Percentiles rank a stretch among this genome's conserved stretches.
Conservation (phyloP, 306 rosid species). For the Vigna reflexopilosa region DNA sequence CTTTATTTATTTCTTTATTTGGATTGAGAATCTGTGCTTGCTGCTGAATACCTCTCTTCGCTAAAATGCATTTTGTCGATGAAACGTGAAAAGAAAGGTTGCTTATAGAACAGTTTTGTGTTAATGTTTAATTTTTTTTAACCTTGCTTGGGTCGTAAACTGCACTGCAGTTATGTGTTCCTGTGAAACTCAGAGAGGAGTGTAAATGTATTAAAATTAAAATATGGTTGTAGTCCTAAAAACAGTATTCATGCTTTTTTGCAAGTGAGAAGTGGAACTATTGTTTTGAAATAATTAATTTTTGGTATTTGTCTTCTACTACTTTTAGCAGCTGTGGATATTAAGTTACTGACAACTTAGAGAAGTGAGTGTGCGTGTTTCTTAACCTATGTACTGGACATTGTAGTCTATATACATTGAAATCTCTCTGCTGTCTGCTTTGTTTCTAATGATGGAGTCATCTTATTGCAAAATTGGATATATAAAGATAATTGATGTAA, state of each 20-base stretch:
- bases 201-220: neutral
- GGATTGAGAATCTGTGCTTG: constrained; percentile 7
- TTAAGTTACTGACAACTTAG: constrained; percentile 2
- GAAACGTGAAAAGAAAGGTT: constrained; percentile 32
- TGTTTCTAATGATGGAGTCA: neutral
- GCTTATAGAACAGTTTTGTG: neutral
- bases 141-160: constrained; percentile 12
- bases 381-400: constrained; percentile 4
- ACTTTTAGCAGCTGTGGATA: neutral
- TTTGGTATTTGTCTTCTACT: constrained; percentile 20
- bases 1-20: neutral
- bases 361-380: neutral
- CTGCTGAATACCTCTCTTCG: constrained; percentile 9
- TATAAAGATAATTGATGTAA: neutral
- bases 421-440: neutral
- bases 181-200: neutral
- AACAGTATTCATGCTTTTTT: constrained; percentile 6
- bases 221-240: neutral
- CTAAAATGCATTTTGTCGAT: neutral
- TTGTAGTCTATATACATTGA: constrained; percentile 8
- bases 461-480: constrained; percentile 6
- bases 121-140: constrained; percentile 10
- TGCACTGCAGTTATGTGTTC: constrained; percentile 25
- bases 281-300: constrained; percentile 7
- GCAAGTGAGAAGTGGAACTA: neutral